Percentiles rank a stretch among this genome's conserved stretches.
Conservation (phyloP, 1,284 basidiomycete genomes). For the Rhodotorula sp. region DNA sequence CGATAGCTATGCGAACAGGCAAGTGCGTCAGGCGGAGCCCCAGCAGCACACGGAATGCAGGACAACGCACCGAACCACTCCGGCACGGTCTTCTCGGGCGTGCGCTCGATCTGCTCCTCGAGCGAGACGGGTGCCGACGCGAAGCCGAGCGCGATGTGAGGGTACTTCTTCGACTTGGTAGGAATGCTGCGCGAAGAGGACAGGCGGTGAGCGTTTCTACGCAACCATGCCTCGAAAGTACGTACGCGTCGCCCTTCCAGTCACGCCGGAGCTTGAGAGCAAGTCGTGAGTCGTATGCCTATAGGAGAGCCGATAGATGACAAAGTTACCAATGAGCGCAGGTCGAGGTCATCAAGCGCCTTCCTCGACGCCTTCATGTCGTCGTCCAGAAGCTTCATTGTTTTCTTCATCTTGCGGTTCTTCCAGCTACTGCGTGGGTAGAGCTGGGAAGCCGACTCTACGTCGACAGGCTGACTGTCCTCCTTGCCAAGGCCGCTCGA, state of each 20-base stretch:
- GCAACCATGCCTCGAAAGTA: too few species aligned
- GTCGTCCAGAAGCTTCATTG: conserved; percentile 46
- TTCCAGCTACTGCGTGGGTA: conserved; percentile 28
- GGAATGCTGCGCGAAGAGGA: conserved; percentile 15
- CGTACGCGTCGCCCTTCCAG: conserved; percentile 50
- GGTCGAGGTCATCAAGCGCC: conserved; percentile 46
- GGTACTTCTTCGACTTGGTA: conserved; percentile 45
- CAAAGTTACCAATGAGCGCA: conserved; percentile 44
- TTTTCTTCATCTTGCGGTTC: conserved; percentile 25
- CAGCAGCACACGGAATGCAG: too few species aligned
- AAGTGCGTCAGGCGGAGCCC: neutral
- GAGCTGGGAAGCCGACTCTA: conserved; percentile 23
- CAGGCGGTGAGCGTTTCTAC: neutral
- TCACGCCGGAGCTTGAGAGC: conserved; percentile 46
- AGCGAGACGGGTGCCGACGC: conserved; percentile 50
- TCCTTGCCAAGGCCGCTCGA: conserved; percentile 30
- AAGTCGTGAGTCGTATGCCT: too few species aligned
- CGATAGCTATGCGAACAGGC: conserved; percentile 20
- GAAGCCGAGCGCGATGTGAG: conserved; percentile 49
- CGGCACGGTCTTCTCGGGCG: conserved; percentile 37
- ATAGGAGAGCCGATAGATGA: too few species aligned
- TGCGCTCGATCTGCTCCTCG: conserved; percentile 48
- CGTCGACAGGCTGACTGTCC: conserved; percentile 30
- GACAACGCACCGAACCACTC: conserved; percentile 47
- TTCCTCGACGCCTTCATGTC: conserved; percentile 47